Base-by-base conservation (phyloP, 1,284 basidiomycete species). In the Amylostereum areolatum region DNA sequence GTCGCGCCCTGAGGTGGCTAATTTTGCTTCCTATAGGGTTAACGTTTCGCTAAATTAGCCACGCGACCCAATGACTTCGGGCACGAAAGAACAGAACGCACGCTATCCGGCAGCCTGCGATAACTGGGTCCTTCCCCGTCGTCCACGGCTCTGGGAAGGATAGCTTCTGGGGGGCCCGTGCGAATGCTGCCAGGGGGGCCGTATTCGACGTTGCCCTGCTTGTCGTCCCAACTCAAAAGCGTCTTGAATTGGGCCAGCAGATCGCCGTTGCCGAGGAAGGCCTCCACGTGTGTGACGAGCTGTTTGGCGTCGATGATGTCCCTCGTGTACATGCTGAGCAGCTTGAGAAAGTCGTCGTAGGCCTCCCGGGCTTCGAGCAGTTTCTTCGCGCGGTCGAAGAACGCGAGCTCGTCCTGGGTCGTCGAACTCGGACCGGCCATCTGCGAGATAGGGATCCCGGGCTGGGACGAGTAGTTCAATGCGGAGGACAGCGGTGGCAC, bases 1-100 rank as follows among this genome's bases (percentile, higher is more conserved):
- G 62, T 98, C 95, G 35, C 97, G 85, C 5, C 92, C 95, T 3
- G 94, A 97, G 67, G 97, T 99, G 45, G 92, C 89, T 30, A 97
- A 70, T 49, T 83, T 81, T 60, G 90, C 81, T 72, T 98, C 96
- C 91, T 94, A 35, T 39, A 73, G 9, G 34, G 59, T 48, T 59
- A 51, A 42, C n/a, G 30, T 64, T 39, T 55, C 45, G 47, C 35
- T 52, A 55, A 48, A 56, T 39, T 33, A 50, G 41, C 29, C 30
- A 47, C 18, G 18, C 18, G 27, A 35, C 11, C 43, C 30, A 37
- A 47, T 31, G 29, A 31, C 29, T 31, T 36, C 44, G 28, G 54
- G 18, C 42, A 82, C 40, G 28, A 50, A 50, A 48, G 46, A 29
- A 25, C 11, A 46, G 56, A 28, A 80, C 89, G 71, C 61, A 93